Conservation (phyloP, 371 early-diverging fungal genomes). For the Syncephalis plumigaleata region DNA sequence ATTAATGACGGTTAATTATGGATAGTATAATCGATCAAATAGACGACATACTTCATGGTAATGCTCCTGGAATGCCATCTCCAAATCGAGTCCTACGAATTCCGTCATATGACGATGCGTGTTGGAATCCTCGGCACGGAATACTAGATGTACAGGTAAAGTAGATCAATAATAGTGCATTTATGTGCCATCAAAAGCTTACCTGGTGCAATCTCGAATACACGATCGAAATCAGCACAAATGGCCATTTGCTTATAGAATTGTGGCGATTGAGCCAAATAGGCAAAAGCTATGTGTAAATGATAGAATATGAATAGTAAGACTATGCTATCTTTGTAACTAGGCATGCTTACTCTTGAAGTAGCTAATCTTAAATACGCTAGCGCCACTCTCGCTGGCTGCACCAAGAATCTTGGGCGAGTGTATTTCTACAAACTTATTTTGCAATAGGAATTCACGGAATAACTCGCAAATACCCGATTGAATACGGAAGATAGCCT, state of each 20-base stretch:
- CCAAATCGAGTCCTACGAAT: constrained; percentile 98
- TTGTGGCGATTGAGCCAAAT: constrained; percentile 98
- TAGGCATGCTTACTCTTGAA: constrained; percentile 60
- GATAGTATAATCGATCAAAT: constrained; percentile 4
- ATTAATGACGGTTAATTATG: too few relatives aligned
- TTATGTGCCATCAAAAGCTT: not conserved
- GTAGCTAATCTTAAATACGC: constrained; percentile 95
- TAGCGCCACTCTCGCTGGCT: constrained; percentile 98
- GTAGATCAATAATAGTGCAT: not conserved
- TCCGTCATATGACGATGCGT: constrained; percentile 99
- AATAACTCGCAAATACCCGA: constrained; percentile 87
- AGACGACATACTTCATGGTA: constrained; percentile 93
- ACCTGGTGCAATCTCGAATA: constrained; percentile 96
- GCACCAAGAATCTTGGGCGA: constrained; percentile 96
- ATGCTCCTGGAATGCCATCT: constrained; percentile 97
- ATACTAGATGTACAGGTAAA: constrained; percentile 34
- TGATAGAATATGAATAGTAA: not conserved
- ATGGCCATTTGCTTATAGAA: constrained; percentile 99
- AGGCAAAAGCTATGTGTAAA: constrained; percentile 54
- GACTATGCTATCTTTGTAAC: too few relatives aligned
- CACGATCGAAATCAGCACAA: constrained; percentile 94
- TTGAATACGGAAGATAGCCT: constrained; percentile 96
- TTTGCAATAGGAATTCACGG: constrained; percentile 75
- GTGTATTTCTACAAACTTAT: constrained; percentile 95
- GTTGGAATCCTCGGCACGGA: constrained; percentile 98